Evolutionary conservation across 208 protist genomes (phyloP), one percentile per base, ranked within the genome.

Genomic region (Phytomonas sp.): DNA sequence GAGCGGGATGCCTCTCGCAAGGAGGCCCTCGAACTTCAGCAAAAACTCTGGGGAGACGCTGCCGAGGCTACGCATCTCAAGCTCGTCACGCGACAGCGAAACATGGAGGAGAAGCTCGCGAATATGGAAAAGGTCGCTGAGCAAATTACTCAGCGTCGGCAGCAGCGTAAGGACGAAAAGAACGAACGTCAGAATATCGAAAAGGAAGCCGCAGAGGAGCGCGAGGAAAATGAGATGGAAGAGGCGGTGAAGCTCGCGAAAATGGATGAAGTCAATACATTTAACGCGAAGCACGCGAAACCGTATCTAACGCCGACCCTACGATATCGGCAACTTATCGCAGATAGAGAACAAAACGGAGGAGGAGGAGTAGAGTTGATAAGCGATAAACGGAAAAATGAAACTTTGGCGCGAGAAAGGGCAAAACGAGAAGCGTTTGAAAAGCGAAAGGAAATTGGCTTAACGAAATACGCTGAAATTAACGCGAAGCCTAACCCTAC

Each of bases 71-170:
- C 74, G 69, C 78, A 86, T 34, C 72, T 85, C 68, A 73, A 78
- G 31, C 75, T 88, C 3, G 74, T 71, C 36, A 30, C 36, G 33
- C 76, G 83, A 7, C 66, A 87, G 66, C 74, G 77, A 42, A 90
- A 93, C 72, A 70, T 92, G 56, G 83, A 77, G 40, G 83, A 87
- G 64, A 92, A 92, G 76, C 88, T 87, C 71, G 68, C 72, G 1
- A 88, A 93, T 65, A 59, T 95, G 40, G 76, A 89, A 69, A 81
- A 79, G 56, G 80, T 95, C 34, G 73, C 82, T 29, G 84, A 75
- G 63, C 87, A 93, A 60, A 84, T 93, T 61, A 67, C 83, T 23
- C 71, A 89, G 75, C 83, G 85, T 11, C 70, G 73, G 36, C 36
- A 66, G 60, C 69, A 79, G 75, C 80, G 81, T 3, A 73, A 67